These are phyloP conservation scores for Emericellopsis atlantica DNA, from an alignment of 2,329 filamentous ascomycete genomes.

Conservation along the genomic window DNA sequence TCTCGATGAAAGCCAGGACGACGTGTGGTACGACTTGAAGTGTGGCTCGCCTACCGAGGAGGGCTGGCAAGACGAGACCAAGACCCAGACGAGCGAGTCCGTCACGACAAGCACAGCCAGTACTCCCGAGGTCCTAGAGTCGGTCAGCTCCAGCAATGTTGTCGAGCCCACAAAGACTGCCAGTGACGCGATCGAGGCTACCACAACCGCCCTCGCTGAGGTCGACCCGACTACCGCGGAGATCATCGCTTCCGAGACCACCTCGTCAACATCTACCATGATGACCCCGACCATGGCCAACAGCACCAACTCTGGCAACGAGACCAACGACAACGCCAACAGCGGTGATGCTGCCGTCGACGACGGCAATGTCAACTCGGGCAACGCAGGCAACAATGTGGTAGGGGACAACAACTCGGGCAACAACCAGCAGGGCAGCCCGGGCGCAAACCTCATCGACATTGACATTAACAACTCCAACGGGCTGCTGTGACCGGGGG, in stretches of 20 bases:
- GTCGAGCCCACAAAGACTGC: not conserved
- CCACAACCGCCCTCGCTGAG: not conserved
- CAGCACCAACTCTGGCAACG: not conserved
- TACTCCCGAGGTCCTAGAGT: no score
- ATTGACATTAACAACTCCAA: no score
- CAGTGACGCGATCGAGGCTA: not conserved
- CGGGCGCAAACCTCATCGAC: not conserved
- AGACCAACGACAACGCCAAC: not conserved
- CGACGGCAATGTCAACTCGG: not conserved
- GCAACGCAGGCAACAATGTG: not conserved
- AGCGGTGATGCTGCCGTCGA: no score
- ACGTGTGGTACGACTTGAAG: conserved; percentile 20
- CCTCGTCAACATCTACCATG: not conserved
- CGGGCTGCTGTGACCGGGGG: no score
- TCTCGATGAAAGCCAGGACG: conserved; percentile 14
- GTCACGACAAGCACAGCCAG: no score
- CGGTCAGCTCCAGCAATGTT: not conserved
- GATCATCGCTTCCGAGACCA: not conserved
- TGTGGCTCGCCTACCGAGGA: conserved; percentile 19
- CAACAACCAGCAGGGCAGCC: not conserved
- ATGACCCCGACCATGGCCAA: not conserved
- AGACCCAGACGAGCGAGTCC: no score
- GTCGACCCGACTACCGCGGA: not conserved
- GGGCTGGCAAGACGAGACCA: conserved; percentile 6
- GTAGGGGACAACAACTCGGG: not conserved